Conservation (phyloP, 1,284 basidiomycete species). For the Microbotryum scabiosae region DNA sequence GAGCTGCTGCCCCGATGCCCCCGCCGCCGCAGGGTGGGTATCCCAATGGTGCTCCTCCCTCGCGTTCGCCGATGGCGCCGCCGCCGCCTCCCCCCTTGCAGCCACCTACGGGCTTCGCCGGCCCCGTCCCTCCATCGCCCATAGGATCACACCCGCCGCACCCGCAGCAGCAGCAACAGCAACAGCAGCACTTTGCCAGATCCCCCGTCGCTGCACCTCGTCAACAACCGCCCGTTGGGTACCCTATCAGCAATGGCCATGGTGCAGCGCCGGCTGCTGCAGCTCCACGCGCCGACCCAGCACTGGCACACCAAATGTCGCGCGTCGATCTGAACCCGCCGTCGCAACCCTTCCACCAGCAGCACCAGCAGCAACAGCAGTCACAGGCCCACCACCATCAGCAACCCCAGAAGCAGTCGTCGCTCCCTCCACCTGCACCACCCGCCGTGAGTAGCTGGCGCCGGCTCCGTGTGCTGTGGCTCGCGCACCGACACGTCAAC, state of each 20-base stretch:
- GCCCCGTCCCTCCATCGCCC: not conserved
- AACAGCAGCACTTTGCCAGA: not conserved
- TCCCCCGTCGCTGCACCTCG: not conserved
- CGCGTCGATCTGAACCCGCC: not conserved
- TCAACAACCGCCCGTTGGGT: not conserved
- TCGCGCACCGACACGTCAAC: not conserved
- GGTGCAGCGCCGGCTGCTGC: too few species aligned
- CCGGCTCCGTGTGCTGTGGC: not conserved
- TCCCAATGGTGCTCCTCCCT: too few species aligned
- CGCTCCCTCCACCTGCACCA: not conserved
- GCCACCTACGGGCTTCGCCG: too few species aligned
- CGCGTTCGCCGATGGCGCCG: too few species aligned
- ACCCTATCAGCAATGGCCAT: too few species aligned
- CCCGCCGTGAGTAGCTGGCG: not conserved
- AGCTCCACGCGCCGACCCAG: too few species aligned
- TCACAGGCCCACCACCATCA: not conserved
- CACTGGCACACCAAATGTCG: not conserved
- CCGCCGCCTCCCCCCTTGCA: too few species aligned
- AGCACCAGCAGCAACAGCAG: not conserved
- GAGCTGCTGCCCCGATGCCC: not conserved
- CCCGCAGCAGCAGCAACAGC: conserved; percentile 3
- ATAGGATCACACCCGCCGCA: conserved; percentile 4
- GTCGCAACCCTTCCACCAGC: conserved; percentile 3
- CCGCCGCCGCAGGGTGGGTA: not conserved
- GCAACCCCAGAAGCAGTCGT: not conserved